phyloP scores from a whole-genome alignment of 2,329 filamentous ascomycete species.

The Coniochaeta sp. region DNA sequence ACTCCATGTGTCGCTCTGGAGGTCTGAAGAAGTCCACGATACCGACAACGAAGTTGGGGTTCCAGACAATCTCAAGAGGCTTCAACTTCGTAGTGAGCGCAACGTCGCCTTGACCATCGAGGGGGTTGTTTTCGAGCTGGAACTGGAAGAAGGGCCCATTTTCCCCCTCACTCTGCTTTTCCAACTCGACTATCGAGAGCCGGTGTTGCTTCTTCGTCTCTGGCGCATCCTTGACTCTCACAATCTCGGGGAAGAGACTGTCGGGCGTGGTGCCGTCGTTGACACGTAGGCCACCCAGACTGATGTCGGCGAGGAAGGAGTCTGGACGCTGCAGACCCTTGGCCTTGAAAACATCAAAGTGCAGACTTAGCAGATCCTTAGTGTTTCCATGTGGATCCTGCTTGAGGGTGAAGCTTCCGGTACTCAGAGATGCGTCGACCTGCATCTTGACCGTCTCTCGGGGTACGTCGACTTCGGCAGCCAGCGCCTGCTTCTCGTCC shows the following conservation, averaged over 20 bases:
- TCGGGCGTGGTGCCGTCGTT: conserved; percentile 93
- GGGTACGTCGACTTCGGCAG: conserved; percentile 82
- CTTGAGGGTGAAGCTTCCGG: conserved; percentile 91
- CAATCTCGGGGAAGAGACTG: conserved; percentile 89
- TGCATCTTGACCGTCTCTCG: conserved; percentile 90
- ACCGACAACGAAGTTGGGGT: conserved; percentile 85
- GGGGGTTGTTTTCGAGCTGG: conserved; percentile 87
- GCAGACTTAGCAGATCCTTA: conserved; percentile 77
- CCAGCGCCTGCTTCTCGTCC: conserved; percentile 88
- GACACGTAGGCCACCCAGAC: conserved; percentile 84
- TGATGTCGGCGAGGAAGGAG: conserved; percentile 81
- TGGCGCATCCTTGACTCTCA: conserved; percentile 85
- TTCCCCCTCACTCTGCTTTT: conserved; percentile 29
- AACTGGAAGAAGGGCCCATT: conserved; percentile 84
- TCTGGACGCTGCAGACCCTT: conserved; percentile 86
- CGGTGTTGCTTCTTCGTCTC: conserved; percentile 37
- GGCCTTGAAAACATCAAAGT: conserved; percentile 92
- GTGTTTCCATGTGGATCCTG: conserved; percentile 72
- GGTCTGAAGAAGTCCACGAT: conserved; percentile 94
- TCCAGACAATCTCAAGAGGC: conserved; percentile 95
- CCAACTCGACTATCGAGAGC: conserved; percentile 47
- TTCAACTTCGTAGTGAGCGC: conserved; percentile 87
- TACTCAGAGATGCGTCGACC: conserved; percentile 85
- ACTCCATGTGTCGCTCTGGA: conserved; percentile 96
- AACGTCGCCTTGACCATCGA: conserved; percentile 87